Base-by-base conservation (phyloP, 768 basidiomycete genomes). In the Phanerodontia chrysosporium region DNA sequence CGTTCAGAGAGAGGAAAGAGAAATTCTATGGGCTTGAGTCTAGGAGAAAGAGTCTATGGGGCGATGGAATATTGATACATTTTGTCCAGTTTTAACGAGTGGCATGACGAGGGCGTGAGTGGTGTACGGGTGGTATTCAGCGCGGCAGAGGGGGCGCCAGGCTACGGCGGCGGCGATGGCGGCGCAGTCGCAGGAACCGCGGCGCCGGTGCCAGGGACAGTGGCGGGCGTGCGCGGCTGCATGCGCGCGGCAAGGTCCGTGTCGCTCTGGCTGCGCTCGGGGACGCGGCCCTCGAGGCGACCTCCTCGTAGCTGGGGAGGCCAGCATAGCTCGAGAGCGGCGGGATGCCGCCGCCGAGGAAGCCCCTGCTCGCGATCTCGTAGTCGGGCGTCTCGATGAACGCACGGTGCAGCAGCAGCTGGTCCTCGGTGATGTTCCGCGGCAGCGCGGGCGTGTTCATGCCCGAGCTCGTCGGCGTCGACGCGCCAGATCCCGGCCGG, bases 351-450 rank as follows among this genome's bases (percentile, higher is more conserved):
- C 81, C 83, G 7, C 95, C 95, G 27, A 95, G 79, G 73, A 95
- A 96, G 6, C 94, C 95, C 14, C 89, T 78, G 61, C 87, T 84
- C 2, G 95, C 92, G 48, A 91, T 80, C 21, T 80, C 80, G 71
- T 98, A 98, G 64, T 90, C 85, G 1, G 96, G 96, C 18, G 97
- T 90, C 76, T 80, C 84, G 63, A 81, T 90, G 66, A 83, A 86
- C 49, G 84, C 83, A 22, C 85, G 79, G 62, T 83, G 83, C 58
- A 88, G 74, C 62, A 83, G 62, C 32, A 67, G 63, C 49, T 62
- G 68, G 57, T 72, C 66, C 22, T 64, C 39, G 46, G 62, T 58
- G 10, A 49, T n/a, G 24, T 52, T 29, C 29, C 61, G 57, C 53
- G 52, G 45, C 21, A 45, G 51, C 46, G 61, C 57, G 36, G 57